These are phyloP conservation scores for Diaporthe vaccinii DNA, from an alignment of 2,329 filamentous ascomycete species.

Conservation along the genomic window DNA sequence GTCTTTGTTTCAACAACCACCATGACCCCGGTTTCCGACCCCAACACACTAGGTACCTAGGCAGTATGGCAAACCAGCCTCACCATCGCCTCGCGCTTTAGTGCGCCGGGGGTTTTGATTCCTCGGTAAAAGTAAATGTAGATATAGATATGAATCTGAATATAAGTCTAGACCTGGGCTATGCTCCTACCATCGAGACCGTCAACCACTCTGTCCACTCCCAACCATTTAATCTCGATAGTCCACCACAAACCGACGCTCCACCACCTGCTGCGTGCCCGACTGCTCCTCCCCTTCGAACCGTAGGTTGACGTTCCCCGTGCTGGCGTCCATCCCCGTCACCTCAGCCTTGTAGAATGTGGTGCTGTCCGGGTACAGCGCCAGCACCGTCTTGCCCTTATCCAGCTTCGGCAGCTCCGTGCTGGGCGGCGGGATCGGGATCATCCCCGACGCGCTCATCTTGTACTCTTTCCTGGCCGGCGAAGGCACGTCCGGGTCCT, in stretches of 20 bases:
- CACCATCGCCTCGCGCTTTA: not conserved
- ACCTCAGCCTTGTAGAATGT: conserved; percentile 90
- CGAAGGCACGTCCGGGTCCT: conserved; percentile 77
- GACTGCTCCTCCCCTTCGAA: conserved; percentile 85
- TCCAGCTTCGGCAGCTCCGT: conserved; percentile 72
- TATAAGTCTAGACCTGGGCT: not conserved
- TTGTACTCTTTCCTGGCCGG: conserved; percentile 76
- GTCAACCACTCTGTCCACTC: not conserved
- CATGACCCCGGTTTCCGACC: not conserved
- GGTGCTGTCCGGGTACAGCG: conserved; percentile 85
- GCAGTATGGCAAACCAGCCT: not conserved
- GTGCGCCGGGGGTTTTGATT: not conserved
- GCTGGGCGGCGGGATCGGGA: conserved; percentile 75
- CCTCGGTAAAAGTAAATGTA: not conserved
- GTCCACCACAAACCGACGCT: conserved; percentile 82
- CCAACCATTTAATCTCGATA: conserved; percentile 60
- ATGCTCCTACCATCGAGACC: not conserved
- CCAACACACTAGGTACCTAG: not conserved
- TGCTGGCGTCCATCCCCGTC: conserved; percentile 72
- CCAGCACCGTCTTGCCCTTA: conserved; percentile 79
- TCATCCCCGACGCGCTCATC: conserved; percentile 81
- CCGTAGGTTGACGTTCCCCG: conserved; percentile 72
- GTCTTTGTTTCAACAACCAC: conserved; percentile 8
- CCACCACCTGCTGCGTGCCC: conserved; percentile 81
- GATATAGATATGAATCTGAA: not conserved